These are phyloP conservation scores for Aspergillus ostianus DNA, from an alignment of 495 filamentous ascomycete species.

Conservation along the genomic window DNA sequence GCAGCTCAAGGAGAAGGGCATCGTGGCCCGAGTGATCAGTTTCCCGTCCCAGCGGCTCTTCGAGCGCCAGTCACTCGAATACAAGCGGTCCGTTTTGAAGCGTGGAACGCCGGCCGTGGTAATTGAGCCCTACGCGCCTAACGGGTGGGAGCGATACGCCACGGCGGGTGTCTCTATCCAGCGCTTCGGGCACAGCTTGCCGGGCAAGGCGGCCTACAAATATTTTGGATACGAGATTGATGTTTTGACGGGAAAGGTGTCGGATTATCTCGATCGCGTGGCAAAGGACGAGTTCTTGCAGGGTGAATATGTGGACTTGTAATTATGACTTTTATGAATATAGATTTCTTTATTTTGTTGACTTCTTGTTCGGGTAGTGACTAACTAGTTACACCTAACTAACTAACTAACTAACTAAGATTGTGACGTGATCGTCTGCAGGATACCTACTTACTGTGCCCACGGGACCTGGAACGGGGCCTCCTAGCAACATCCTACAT, in stretches of 20 bases:
- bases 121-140: slow-evolving; percentile 54
- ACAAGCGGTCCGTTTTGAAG: slow-evolving; percentile 42
- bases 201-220: slow-evolving; percentile 51
- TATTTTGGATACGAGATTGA: slow-evolving; percentile 52
- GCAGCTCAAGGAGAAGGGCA: slow-evolving; percentile 29
- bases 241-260: slow-evolving; percentile 44
- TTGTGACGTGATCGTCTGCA: too few species aligned
- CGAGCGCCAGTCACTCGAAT: slow-evolving; percentile 48
- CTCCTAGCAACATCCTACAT: too few species aligned
- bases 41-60: slow-evolving; percentile 57
- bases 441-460: too few species aligned
- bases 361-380: too few species aligned
- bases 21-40: slow-evolving; percentile 50
- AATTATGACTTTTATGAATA: slow-evolving; percentile 1
- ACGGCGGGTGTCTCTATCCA: slow-evolving; percentile 50
- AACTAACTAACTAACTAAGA: too few species aligned
- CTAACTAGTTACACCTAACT: too few species aligned
- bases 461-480: too few species aligned
- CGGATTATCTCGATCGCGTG: slow-evolving; percentile 40
- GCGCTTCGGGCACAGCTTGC: slow-evolving; percentile 49
- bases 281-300: slow-evolving; percentile 29
- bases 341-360: too few species aligned
- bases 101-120: slow-evolving; percentile 45
- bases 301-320: slow-evolving; percentile 42
- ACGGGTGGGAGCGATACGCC: slow-evolving; percentile 60